These are phyloP conservation scores for Metarhizium brunneum DNA, from an alignment of 2,329 filamentous ascomycete species.

Conservation along the genomic window DNA sequence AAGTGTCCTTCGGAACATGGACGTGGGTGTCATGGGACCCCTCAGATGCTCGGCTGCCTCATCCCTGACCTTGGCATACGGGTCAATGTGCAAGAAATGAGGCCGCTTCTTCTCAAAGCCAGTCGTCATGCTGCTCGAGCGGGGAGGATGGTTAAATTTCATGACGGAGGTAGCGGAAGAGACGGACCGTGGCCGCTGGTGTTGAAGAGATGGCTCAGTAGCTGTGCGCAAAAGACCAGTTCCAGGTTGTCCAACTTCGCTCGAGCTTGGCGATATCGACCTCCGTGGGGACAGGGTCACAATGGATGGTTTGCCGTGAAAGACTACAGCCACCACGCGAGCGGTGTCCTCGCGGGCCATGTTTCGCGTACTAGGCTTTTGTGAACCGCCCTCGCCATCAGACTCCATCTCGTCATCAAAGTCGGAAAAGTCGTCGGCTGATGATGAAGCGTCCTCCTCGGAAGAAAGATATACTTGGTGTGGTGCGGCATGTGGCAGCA, in stretches of 20 bases:
- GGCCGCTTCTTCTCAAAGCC: constrained; percentile 29
- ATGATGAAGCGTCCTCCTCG: constrained; percentile 56
- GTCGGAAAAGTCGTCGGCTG: constrained; percentile 50
- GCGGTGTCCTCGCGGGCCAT: constrained; percentile 46
- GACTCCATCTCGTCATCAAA: constrained; percentile 36
- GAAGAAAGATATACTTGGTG: constrained; percentile 56
- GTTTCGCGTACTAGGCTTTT: constrained; percentile 19
- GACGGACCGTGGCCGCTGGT: constrained; percentile 19
- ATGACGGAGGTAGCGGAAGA: constrained; percentile 24
- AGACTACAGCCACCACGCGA: constrained; percentile 49
- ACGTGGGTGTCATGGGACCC: constrained; percentile 34
- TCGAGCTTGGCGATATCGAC: constrained; percentile 33
- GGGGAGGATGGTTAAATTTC: constrained; percentile 25
- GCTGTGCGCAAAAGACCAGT: constrained; percentile 19
- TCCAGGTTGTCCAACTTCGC: constrained; percentile 14
- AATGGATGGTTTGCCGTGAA: constrained; percentile 49
- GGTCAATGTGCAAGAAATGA: constrained; percentile 45
- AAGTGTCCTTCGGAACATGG: constrained; percentile 43
- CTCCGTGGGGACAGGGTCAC: constrained; percentile 37
- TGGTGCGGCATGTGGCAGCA: constrained; percentile 32
- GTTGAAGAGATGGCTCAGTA: constrained; percentile 19
- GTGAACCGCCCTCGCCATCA: constrained; percentile 23
- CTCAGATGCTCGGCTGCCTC: constrained; percentile 21
- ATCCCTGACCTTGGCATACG: constrained; percentile 32
- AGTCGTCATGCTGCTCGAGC: constrained; percentile 34